phyloP scores from a whole-genome alignment of 305 asterid genomes.

The Solanum hybrid region DNA sequence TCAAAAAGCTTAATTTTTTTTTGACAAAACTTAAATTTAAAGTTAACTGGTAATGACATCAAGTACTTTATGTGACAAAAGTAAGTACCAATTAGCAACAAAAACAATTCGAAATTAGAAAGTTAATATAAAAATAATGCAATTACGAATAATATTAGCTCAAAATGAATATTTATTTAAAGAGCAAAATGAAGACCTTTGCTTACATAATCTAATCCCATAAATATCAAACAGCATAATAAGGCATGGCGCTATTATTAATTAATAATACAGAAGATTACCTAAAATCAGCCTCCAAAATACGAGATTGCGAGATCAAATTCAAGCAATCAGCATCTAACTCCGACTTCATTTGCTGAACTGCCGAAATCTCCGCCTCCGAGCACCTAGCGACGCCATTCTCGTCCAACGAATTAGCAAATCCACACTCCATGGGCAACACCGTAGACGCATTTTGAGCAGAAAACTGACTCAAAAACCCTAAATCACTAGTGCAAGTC shows the following conservation, averaged over 20 bases:
- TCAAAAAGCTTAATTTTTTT: neutral
- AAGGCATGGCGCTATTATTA: neutral
- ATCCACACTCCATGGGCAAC: neutral
- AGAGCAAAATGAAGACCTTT: neutral
- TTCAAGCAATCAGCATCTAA: constrained; percentile 4
- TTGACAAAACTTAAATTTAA: neutral
- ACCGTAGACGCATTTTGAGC: neutral
- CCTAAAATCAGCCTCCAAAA: constrained; percentile 9
- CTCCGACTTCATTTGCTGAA: constrained; percentile 10
- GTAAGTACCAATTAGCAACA: neutral
- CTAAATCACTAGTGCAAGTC: constrained; percentile 8
- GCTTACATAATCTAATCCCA: neutral
- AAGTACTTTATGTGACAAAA: neutral
- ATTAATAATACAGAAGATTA: neutral
- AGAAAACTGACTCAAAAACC: constrained; percentile 6
- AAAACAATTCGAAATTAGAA: neutral
- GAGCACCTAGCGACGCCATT: neutral
- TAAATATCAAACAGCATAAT: neutral
- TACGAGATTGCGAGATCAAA: constrained; percentile 4
- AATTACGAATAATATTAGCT: neutral
- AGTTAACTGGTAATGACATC: neutral
- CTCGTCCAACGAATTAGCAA: neutral
- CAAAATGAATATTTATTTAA: neutral
- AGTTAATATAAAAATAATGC: neutral
- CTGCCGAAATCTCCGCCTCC: neutral